Conservation (phyloP, 2,329 filamentous ascomycete genomes). For the Sclerotinia spermophila region DNA sequence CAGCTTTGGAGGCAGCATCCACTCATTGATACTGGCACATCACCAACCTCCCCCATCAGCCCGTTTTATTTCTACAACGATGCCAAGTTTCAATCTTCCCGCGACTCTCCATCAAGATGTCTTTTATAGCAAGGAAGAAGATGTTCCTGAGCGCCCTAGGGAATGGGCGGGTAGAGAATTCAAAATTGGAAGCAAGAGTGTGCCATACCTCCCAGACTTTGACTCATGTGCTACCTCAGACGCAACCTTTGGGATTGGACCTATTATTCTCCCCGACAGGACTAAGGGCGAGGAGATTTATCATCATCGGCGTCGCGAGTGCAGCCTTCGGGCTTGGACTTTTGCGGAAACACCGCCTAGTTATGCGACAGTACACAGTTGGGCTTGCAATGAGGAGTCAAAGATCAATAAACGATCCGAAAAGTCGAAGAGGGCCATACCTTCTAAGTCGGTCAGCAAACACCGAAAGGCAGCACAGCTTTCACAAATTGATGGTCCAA, state of each 20-base stretch:
- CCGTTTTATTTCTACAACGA: conserved; percentile 51
- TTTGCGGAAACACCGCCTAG: conserved; percentile 68
- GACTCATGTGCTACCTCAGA: conserved; percentile 57
- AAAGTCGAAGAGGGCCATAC: conserved; percentile 23
- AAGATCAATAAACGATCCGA: conserved; percentile 28
- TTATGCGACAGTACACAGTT: conserved; percentile 63
- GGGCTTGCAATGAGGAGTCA: conserved; percentile 50
- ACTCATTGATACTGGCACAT: background rate
- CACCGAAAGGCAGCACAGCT: conserved; percentile 41
- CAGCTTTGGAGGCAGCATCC: background rate
- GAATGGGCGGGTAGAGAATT: conserved; percentile 91
- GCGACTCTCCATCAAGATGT: conserved; percentile 78
- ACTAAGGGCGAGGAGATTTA: conserved; percentile 49
- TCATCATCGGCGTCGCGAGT: conserved; percentile 51
- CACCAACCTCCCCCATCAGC: conserved; percentile 40
- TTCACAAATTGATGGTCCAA: conserved; percentile 87
- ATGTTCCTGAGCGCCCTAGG: conserved; percentile 71
- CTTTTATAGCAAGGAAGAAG: conserved; percentile 77
- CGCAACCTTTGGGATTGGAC: conserved; percentile 53
- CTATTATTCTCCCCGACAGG: conserved; percentile 47
- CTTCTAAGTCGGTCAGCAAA: conserved; percentile 19
- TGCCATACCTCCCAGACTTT: conserved; percentile 79
- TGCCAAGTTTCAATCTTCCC: conserved; percentile 56
- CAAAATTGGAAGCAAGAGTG: conserved; percentile 66
- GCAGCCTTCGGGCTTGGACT: conserved; percentile 71